Base-by-base conservation (phyloP, 345 rosid genomes). In the Bruguiera parviflora region DNA sequence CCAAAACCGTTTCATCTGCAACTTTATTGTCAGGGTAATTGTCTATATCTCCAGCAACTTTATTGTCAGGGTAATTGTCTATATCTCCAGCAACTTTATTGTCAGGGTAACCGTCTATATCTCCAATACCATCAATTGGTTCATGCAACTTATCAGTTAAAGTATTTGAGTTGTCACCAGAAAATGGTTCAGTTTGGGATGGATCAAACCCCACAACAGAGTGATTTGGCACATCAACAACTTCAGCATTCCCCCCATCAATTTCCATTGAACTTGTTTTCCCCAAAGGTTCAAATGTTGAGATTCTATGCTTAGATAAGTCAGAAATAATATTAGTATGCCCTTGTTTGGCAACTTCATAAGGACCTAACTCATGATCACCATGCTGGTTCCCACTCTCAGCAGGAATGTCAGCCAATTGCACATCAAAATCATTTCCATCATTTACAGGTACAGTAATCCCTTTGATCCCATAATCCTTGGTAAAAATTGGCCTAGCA, bases 221-320 rank as follows among this genome's bases (percentile, higher is more conserved):
- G 58, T 67, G 71, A 72, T 75, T 80, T 71, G 67, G 78, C 39
- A 80, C 83, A 81, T 80, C 85, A 71, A 71, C 81, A 82, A 64
- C 81, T 66, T 58, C 81, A 58, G 59, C 43, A 63, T 63, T 79
- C 69, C 67, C 84, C 67, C 68, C 67, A 52, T 79, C 83, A 77
- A 66, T 66, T 64, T 86, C 89, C 84, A 82, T 75, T 35, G 82
- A 90, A 69, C 61, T 68, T 57, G 56, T 60, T 71, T 76, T 82
- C 47, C 72, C 82, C 73, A 72, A 69, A 72, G 74, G 73, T 63
- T 86, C 89, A 21, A 32, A 76, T 61, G 81, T 80, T 68, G 73
- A 49, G 58, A 75, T 27, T 62, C 72, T 64, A 75, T 52, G 20
- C 20, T 49, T 52, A 32, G 58, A 52, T 64, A 63, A 72, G 64